Evolutionary conservation across 2,329 filamentous ascomycete species (phyloP).

Genomic region (Pseudogymnoascus pannorum): DNA sequence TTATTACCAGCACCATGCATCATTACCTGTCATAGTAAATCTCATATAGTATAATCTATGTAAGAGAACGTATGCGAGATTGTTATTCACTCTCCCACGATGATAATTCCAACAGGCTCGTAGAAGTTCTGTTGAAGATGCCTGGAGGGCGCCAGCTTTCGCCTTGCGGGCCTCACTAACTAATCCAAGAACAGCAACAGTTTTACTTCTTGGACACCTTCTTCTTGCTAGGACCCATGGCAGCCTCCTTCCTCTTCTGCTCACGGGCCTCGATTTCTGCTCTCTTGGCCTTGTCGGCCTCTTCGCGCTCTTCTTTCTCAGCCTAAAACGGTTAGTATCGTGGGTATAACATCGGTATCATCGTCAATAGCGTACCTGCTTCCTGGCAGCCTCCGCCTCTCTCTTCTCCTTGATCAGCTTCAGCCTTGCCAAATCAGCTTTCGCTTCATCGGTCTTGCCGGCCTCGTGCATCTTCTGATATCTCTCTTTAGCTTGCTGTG

Average conservation of each 20-base stretch:
- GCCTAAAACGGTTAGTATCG: slow-evolving; percentile 26
- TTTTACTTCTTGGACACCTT: slow-evolving; percentile 23
- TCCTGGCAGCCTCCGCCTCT: slow-evolving; percentile 73
- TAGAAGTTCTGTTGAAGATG: slow-evolving; percentile 1
- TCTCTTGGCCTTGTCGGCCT: slow-evolving; percentile 34
- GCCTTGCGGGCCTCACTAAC: background rate
- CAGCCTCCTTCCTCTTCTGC: slow-evolving; percentile 34
- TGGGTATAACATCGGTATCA: background rate
- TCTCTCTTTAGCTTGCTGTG: slow-evolving; percentile 78
- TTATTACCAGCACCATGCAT: background rate
- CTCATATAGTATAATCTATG: slow-evolving; percentile 9
- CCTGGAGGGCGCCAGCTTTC: background rate
- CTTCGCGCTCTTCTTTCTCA: slow-evolving; percentile 32
- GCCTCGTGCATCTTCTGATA: slow-evolving; percentile 89
- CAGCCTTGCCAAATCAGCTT: slow-evolving; percentile 78
- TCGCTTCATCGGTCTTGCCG: slow-evolving; percentile 94
- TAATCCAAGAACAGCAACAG: background rate
- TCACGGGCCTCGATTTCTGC: slow-evolving; percentile 39
- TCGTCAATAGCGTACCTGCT: slow-evolving; percentile 55
- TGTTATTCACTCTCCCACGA: background rate
- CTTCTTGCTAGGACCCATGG: slow-evolving; percentile 24
- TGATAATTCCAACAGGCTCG: background rate
- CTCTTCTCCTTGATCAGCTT: slow-evolving; percentile 77
- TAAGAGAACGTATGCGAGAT: slow-evolving; percentile 9
- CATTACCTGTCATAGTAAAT: slow-evolving; percentile 1